Evolutionary conservation across 2,329 filamentous ascomycete genomes (phyloP).

Genomic region (Penicillium concentricum): DNA sequence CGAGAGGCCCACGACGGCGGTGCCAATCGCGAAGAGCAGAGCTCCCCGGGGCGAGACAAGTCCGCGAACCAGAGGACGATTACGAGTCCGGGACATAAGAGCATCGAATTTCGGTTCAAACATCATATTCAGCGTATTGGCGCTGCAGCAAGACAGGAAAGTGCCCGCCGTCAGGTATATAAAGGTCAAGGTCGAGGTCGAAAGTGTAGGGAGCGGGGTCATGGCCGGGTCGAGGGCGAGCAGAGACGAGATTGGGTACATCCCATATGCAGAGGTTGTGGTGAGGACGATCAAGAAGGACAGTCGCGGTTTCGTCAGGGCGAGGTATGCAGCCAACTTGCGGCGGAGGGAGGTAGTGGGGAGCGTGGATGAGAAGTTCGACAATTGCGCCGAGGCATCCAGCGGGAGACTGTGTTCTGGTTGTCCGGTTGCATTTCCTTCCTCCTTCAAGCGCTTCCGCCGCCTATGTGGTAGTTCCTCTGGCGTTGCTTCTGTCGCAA

Average conservation of each 20-base stretch:
- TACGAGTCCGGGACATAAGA: conserved; percentile 89
- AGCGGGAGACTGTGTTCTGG: conserved; percentile 47
- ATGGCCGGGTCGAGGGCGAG: conserved; percentile 77
- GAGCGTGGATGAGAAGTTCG: conserved; percentile 56
- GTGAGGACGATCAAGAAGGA: conserved; percentile 88
- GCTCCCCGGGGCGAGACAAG: conserved; percentile 72
- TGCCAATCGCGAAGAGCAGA: conserved; percentile 72
- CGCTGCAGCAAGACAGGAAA: conserved; percentile 81
- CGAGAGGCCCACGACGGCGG: conserved; percentile 66
- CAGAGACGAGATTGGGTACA: conserved; percentile 89
- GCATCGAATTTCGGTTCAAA: conserved; percentile 89
- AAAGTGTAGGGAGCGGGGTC: conserved; percentile 58
- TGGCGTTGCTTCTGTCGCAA: conserved; percentile 18
- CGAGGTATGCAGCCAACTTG: conserved; percentile 75
- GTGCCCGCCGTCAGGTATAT: conserved; percentile 90
- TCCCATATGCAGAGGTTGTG: conserved; percentile 83
- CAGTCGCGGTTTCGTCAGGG: conserved; percentile 91
- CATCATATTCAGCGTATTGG: conserved; percentile 96
- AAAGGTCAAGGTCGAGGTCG: conserved; percentile 77
- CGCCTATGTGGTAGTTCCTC: conserved; percentile 44
- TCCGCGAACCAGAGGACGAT: conserved; percentile 80
- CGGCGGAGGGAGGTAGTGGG: conserved; percentile 61
- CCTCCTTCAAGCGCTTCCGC: conserved; percentile 44
- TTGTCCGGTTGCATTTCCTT: conserved; percentile 18
- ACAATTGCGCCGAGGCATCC: conserved; percentile 62